phyloP scores from a whole-genome alignment of 805 yeast species.

The Lipomyces lipofer region DNA sequence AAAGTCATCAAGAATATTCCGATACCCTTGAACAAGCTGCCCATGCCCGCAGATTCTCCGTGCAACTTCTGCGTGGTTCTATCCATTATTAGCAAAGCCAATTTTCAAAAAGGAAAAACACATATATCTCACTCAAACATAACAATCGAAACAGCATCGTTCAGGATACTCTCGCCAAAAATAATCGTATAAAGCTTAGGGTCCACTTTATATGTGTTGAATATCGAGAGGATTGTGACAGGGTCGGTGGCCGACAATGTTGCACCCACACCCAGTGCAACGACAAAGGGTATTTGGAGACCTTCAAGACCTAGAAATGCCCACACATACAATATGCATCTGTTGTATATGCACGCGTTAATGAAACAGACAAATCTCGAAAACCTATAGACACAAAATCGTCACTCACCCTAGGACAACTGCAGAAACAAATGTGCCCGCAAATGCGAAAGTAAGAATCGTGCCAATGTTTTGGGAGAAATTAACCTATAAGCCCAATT shows the following conservation, averaged over 20 bases:
- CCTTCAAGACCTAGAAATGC: conserved; percentile 90
- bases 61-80: conserved; percentile 92
- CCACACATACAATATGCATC: conserved; percentile 60
- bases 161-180: conserved; percentile 91
- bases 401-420: conserved; percentile 88
- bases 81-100: not conserved
- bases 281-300: conserved; percentile 87
- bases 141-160: conserved; percentile 97
- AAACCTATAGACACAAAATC: no score
- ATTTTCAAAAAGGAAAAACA: not conserved
- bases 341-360: not conserved
- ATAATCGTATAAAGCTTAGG: conserved; percentile 96
- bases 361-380: not conserved
- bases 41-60: conserved; percentile 73
- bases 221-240: conserved; percentile 91
- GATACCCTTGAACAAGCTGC: conserved; percentile 85
- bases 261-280: conserved; percentile 96
- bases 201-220: conserved; percentile 96
- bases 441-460: conserved; percentile 90
- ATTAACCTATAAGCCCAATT: conserved; percentile 55
- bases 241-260: conserved; percentile 98
- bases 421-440: conserved; percentile 93
- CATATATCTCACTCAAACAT: conserved; percentile 67
- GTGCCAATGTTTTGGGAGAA: conserved; percentile 91
- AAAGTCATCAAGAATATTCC: conserved; percentile 92